Conservation (phyloP, 129 eudicot species). For the Deinandra increscens region DNA sequence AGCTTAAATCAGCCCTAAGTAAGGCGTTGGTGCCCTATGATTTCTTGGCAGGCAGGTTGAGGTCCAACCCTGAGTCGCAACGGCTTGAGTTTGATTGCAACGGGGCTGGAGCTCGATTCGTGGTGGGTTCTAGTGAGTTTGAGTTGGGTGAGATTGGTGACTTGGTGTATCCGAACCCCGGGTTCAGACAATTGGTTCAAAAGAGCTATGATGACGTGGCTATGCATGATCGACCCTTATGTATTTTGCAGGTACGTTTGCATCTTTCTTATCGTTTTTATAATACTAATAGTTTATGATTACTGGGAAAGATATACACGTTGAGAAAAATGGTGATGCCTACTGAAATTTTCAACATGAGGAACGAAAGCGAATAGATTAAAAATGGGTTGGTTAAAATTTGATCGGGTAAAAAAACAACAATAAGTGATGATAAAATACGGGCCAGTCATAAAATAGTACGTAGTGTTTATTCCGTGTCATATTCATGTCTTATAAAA, state of each 20-base stretch:
- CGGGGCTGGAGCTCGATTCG: slow-evolving; percentile 52
- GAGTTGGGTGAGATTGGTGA: slow-evolving; percentile 67
- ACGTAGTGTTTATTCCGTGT: too few relatives aligned
- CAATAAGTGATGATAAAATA: too few relatives aligned
- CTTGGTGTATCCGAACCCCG: slow-evolving; percentile 85
- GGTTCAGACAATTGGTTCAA: slow-evolving; percentile 59
- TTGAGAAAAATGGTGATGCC: too few relatives aligned
- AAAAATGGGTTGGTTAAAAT: too few relatives aligned
- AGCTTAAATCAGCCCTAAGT: slow-evolving; percentile 43
- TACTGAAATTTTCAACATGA: too few relatives aligned
- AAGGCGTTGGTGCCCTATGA: slow-evolving; percentile 53
- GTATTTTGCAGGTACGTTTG: slow-evolving; percentile 62
- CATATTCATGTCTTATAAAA: too few relatives aligned
- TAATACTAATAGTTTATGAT: neutral
- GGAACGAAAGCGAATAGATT: too few relatives aligned
- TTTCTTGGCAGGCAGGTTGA: slow-evolving; percentile 78
- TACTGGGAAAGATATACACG: too few relatives aligned
- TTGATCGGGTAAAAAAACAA: too few relatives aligned
- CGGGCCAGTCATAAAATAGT: too few relatives aligned
- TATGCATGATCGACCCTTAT: slow-evolving; percentile 53
- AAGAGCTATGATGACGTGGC: slow-evolving; percentile 40
- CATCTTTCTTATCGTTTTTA: too few relatives aligned
- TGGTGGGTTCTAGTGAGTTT: slow-evolving; percentile 58
- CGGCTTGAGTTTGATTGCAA: slow-evolving; percentile 71
- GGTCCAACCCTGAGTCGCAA: slow-evolving; percentile 35